phyloP scores from a whole-genome alignment of 768 basidiomycete species.

The Bullera alba region DNA sequence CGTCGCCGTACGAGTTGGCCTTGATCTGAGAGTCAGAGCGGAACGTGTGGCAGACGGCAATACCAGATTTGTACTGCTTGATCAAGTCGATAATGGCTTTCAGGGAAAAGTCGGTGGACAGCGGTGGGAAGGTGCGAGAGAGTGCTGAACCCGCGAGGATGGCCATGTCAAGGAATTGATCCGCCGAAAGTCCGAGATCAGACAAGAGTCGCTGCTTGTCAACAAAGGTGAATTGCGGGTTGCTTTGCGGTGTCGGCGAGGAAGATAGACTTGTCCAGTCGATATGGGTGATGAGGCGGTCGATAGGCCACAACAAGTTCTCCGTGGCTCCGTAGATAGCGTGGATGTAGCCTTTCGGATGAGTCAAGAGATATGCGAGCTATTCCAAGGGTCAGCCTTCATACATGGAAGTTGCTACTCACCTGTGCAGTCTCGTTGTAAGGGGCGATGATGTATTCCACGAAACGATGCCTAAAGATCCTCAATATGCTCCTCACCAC shows the following conservation, averaged over 20 bases:
- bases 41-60: constrained; percentile 25
- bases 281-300: constrained; percentile 71
- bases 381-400: constrained; percentile 42
- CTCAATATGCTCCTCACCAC: constrained; percentile 88
- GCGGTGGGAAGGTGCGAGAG: constrained; percentile 50
- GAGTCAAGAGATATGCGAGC: constrained; percentile 91
- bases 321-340: constrained; percentile 88
- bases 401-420: constrained; percentile 33
- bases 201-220: constrained; percentile 69
- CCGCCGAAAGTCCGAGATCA: constrained; percentile 63
- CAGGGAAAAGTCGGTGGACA: constrained; percentile 41
- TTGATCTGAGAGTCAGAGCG: constrained; percentile 71
- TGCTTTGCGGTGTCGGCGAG: constrained; percentile 48
- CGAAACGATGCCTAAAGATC: constrained; percentile 86
- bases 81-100: constrained; percentile 70
- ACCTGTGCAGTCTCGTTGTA: constrained; percentile 96
- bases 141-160: constrained; percentile 86
- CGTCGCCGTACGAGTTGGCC: constrained; percentile 68
- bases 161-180: constrained; percentile 90
- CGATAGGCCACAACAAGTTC: constrained; percentile 69
- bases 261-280: constrained; percentile 54
- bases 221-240: constrained; percentile 72
- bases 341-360: constrained; percentile 88
- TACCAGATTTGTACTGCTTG: constrained; percentile 81
- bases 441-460: constrained; percentile 93